Conservation (phyloP, 2,329 filamentous ascomycete species). For the Sclerotinia spermophila region DNA sequence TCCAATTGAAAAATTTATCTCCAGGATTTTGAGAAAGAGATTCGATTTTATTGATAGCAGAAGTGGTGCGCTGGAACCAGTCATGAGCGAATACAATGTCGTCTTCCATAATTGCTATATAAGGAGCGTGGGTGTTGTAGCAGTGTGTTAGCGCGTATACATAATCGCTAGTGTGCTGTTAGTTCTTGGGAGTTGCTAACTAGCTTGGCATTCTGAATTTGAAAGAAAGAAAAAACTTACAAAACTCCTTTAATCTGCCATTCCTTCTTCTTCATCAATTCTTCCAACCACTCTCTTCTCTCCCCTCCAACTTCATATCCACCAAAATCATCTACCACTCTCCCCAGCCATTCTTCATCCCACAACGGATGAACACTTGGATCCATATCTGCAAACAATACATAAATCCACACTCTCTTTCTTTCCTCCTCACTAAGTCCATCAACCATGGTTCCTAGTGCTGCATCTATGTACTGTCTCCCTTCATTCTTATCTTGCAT, state of each 20-base stretch:
- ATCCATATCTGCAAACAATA: slow-evolving; percentile 4
- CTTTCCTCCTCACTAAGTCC: slow-evolving; percentile 29
- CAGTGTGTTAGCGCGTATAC: slow-evolving; percentile 35
- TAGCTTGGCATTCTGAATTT: background rate
- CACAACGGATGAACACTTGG: slow-evolving; percentile 13
- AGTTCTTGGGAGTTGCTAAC: background rate
- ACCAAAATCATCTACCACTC: slow-evolving; percentile 5
- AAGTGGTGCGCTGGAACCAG: slow-evolving; percentile 37
- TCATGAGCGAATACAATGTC: slow-evolving; percentile 40
- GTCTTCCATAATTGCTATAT: slow-evolving; percentile 40
- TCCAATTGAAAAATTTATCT: slow-evolving; percentile 18
- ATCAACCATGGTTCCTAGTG: slow-evolving; percentile 26
- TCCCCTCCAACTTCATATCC: slow-evolving; percentile 2
- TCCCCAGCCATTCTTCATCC: background rate
- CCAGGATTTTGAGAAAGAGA: slow-evolving; percentile 3
- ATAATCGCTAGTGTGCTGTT: slow-evolving; percentile 32
- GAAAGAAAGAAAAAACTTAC: background rate
- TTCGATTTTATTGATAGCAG: slow-evolving; percentile 20
- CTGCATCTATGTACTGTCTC: slow-evolving; percentile 25
- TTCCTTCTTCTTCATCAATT: slow-evolving; percentile 1
- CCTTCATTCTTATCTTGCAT: slow-evolving; percentile 19
- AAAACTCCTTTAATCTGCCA: slow-evolving; percentile 13
- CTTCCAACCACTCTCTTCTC: background rate
- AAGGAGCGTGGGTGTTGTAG: slow-evolving; percentile 32
- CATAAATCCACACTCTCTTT: slow-evolving; percentile 5